Conservation (phyloP, 805 yeast species). For the Metschnikowia lochheadii region DNA sequence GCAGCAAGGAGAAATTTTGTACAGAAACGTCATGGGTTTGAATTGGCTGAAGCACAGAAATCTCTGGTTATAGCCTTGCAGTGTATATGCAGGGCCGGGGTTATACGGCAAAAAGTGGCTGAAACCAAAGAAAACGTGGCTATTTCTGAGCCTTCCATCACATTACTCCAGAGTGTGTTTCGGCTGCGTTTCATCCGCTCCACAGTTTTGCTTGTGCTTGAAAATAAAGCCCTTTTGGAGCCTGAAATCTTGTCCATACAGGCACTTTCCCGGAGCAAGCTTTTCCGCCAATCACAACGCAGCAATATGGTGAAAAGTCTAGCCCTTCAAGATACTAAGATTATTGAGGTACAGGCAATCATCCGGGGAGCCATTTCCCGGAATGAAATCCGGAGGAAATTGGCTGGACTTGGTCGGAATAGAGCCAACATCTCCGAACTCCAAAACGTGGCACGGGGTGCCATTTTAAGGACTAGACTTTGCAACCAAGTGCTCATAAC, state of each 20-base stretch:
- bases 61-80: constrained; percentile 6
- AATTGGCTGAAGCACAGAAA: background rate
- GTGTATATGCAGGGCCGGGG: constrained; percentile 5
- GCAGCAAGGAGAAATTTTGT: constrained; percentile 27
- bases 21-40: background rate
- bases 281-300: constrained; percentile 1
- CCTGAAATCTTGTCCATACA: constrained; percentile 26
- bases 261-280: constrained; percentile 22
- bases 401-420: constrained; percentile 9
- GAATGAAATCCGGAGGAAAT: constrained; percentile 15
- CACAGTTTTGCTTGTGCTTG: constrained; percentile 21
- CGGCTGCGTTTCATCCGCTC: constrained; percentile 35
- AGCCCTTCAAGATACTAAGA: constrained; percentile 9
- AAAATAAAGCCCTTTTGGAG: constrained; percentile 21
- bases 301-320: constrained; percentile 2
- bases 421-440: constrained; percentile 22
- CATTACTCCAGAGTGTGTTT: constrained; percentile 36
- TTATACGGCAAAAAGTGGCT: background rate
- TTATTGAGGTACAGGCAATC: constrained; percentile 34
- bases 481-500: constrained; percentile 42
- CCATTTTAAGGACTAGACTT: constrained; percentile 37
- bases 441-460: constrained; percentile 45
- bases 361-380: constrained; percentile 37
- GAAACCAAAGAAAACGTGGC: background rate
- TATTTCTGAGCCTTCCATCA: background rate